Conservation (phyloP, 108 stramenopile species). For the Discostella pseudostelligera region DNA sequence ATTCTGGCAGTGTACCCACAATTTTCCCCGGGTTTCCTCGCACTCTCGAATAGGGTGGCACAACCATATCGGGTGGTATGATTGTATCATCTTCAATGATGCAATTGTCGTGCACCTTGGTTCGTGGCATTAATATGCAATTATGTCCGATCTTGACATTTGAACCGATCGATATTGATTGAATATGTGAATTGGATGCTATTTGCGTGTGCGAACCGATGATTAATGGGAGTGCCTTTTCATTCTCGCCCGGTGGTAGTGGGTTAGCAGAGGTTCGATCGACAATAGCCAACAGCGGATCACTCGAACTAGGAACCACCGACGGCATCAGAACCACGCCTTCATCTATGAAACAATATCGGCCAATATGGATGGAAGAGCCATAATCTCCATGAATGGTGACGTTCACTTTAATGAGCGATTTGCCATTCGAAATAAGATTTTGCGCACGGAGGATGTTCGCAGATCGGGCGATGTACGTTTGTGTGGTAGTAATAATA, state of each 20-base stretch:
- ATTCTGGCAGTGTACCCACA: conserved; percentile 47
- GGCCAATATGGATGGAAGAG: conserved; percentile 33
- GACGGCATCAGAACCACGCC: too few relatives aligned
- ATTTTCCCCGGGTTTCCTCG: conserved; percentile 49
- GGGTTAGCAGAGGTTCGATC: too few relatives aligned
- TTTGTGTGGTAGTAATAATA: conserved; percentile 37
- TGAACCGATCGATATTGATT: conserved; percentile 39
- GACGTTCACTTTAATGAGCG: conserved; percentile 22
- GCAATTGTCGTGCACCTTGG: conserved; percentile 46
- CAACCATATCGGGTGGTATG: conserved; percentile 43
- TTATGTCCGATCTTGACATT: conserved; percentile 43
- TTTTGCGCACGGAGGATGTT: conserved; percentile 26
- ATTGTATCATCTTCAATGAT: conserved; percentile 38
- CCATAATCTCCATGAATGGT: conserved; percentile 41
- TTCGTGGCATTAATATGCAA: conserved; percentile 28
- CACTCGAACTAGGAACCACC: too few relatives aligned
- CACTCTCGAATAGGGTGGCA: conserved; percentile 55
- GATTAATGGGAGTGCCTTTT: conserved; percentile 29
- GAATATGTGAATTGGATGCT: conserved; percentile 17
- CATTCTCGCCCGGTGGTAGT: conserved; percentile 19
- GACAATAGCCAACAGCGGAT: too few relatives aligned
- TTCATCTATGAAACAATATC: too few relatives aligned
- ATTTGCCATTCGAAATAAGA: conserved; percentile 37
- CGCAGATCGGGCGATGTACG: conserved; percentile 44
- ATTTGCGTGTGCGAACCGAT: conserved; percentile 51